A percentile compares a stretch with the other conserved stretches of the same genome.
These are phyloP conservation scores for Erodium moschatum DNA, from an alignment of 441 rosid species.

Conservation along the genomic window DNA sequence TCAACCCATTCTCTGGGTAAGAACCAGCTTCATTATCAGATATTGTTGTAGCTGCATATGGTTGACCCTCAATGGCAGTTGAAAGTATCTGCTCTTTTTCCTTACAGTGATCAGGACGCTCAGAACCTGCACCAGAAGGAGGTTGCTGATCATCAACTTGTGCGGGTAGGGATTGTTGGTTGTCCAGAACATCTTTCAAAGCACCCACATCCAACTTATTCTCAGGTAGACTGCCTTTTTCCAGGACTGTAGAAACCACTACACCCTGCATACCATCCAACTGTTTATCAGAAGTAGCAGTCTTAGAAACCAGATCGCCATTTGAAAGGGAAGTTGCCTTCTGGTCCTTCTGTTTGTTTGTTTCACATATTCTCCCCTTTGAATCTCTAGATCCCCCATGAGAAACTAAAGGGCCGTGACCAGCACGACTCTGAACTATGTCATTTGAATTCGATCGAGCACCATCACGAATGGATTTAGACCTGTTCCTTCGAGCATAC, in stretches of 20 bases:
- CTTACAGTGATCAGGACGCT: conserved; percentile 28
- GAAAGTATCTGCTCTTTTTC: conserved; percentile 18
- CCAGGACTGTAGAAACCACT: conserved; percentile 28
- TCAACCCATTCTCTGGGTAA: conserved; percentile 37
- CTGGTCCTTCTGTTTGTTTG: conserved; percentile 51
- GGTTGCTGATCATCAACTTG: conserved; percentile 31
- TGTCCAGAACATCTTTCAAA: conserved; percentile 30
- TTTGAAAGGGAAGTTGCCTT: conserved; percentile 42
- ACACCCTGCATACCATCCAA: conserved; percentile 39
- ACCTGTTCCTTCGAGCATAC: conserved; percentile 69
- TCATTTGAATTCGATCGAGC: conserved; percentile 73
- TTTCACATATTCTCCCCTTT: conserved; percentile 46
- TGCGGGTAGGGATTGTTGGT: conserved; percentile 27
- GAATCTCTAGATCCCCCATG: conserved; percentile 49
- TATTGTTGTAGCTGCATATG: conserved; percentile 31
- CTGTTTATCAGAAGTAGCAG: conserved; percentile 37
- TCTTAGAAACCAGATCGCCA: conserved; percentile 47
- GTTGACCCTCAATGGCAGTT: conserved; percentile 32
- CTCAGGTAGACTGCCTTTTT: conserved; percentile 32
- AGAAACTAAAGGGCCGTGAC: conserved; percentile 47
- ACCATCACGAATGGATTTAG: conserved; percentile 44
- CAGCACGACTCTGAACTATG: conserved; percentile 57
- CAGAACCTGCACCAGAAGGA: conserved; percentile 27
- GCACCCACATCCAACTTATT: conserved; percentile 36
- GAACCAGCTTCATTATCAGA: conserved; percentile 34